Evolutionary conservation across 257 asterid species (phyloP), one percentile per base, ranked within the genome.

Genomic region (Haberlea rhodopensis): DNA sequence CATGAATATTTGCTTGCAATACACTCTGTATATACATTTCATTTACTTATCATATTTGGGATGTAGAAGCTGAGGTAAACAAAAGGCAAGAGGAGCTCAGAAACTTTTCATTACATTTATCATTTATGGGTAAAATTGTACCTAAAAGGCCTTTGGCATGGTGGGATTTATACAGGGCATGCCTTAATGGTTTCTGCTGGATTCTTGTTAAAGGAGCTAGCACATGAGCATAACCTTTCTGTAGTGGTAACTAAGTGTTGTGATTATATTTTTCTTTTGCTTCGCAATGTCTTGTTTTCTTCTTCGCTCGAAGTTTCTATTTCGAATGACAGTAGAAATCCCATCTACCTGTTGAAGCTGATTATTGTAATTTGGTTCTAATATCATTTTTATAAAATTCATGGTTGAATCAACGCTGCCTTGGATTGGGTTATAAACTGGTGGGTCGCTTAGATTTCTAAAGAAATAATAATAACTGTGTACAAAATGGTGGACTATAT

Each of bases 131-230:
- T n/a, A 24, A 21, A 19, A 13, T 57, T 60, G 65, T 53, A 34
- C 57, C 72, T 70, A 46, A 72, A 51, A 21, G 54, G 19, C 8
- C 62, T 71, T 62, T 52, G 54, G 37, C 53, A 57, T 73, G 46
- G 10, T 63, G 62, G 58, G 67, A 26, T 68, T 13, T 71, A 45
- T 64, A 27, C 81, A 90, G 96, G 97, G 51, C 96, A 84, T 66
- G 85, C 82, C 65, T 75, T 91, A 63, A 88, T 86, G 96, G 78
- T 77, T 56, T 76, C 89, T 10, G 78, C 77, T 34, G 95, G 97
- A 63, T 80, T 81, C 80, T 68, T 91, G 67, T 73, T 91, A 61
- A 91, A 86, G 85, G 84, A 79, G 82, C 78, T 91, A 71, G 96
- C 95, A 3, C 81, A 84, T 61, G 94, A 88, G 76, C 81, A 84